Percentiles rank a stretch among this genome's conserved stretches.
Conservation (phyloP, 2,329 filamentous ascomycete genomes). For the Aureobasidium musti region DNA sequence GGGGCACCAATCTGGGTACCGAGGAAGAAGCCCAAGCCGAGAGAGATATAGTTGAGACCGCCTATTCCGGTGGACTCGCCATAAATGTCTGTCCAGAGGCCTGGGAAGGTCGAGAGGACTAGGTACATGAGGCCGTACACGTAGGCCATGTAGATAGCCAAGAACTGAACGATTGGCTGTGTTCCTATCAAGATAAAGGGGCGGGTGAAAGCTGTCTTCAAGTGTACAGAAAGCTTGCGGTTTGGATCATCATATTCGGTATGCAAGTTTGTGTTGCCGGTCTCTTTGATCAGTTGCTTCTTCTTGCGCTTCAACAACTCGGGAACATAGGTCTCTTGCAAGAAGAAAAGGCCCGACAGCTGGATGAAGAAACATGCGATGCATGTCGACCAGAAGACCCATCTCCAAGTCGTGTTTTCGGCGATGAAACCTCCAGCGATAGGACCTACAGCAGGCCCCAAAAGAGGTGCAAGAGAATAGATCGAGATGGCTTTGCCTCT, state of each 20-base stretch:
- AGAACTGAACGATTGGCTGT: constrained; percentile 43
- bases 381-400: constrained; percentile 70
- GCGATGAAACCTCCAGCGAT: constrained; percentile 43
- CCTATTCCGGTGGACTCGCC: constrained; percentile 37
- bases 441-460: constrained; percentile 36
- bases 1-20: constrained; percentile 48
- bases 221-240: constrained; percentile 39
- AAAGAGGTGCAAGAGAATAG: constrained; percentile 38
- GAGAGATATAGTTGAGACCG: constrained; percentile 49
- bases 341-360: constrained; percentile 61
- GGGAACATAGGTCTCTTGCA: constrained; percentile 67
- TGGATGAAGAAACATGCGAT: constrained; percentile 65
- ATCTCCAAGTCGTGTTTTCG: constrained; percentile 59
- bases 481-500: constrained; percentile 39
- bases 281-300: constrained; percentile 58
- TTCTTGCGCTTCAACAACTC: constrained; percentile 63
- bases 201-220: constrained; percentile 40
- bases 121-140: constrained; percentile 46
- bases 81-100: constrained; percentile 40
- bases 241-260: constrained; percentile 50
- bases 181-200: constrained; percentile 43
- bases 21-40: constrained; percentile 56
- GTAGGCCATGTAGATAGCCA: constrained; percentile 45
- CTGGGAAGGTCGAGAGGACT: constrained; percentile 43
- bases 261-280: constrained; percentile 61